phyloP scores from a whole-genome alignment of 2,329 filamentous ascomycete species.

The Colletotrichum limetticola region DNA sequence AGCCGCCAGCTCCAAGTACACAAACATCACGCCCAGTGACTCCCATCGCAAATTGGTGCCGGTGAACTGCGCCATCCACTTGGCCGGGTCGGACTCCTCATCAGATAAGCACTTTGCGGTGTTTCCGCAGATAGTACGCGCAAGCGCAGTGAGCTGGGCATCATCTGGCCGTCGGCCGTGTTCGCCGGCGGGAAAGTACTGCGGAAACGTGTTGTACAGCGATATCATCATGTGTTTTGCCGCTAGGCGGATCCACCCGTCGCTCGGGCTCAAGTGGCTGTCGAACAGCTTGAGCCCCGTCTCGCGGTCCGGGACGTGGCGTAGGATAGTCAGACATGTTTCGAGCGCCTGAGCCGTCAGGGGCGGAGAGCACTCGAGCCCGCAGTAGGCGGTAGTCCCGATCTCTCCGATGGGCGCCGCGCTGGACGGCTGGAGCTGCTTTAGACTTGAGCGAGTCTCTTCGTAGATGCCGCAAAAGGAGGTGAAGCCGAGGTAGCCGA shows the following conservation, averaged over 20 bases:
- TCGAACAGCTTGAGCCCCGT: conserved; percentile 39
- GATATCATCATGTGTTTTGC: conserved; percentile 43
- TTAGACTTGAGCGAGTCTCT: conserved; percentile 53
- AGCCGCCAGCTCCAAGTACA: conserved; percentile 35
- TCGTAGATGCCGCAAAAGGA: conserved; percentile 55
- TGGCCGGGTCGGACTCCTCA: conserved; percentile 44
- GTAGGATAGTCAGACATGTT: conserved; percentile 50
- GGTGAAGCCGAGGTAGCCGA: conserved; percentile 58
- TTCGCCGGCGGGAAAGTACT: conserved; percentile 37
- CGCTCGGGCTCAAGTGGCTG: conserved; percentile 37
- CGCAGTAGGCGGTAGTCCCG: conserved; percentile 9
- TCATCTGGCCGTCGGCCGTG: conserved; percentile 36
- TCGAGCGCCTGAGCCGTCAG: conserved; percentile 41
- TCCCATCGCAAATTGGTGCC: conserved; percentile 55
- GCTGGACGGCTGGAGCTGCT: conserved; percentile 41
- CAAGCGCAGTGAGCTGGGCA: conserved; percentile 48
- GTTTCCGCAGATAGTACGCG: conserved; percentile 49
- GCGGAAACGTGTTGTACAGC: conserved; percentile 44
- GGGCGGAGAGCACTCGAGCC: conserved; percentile 22
- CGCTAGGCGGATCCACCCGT: conserved; percentile 46
- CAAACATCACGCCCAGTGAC: conserved; percentile 51
- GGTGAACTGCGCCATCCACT: conserved; percentile 53
- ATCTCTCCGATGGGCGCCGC: conserved; percentile 21
- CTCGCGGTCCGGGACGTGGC: conserved; percentile 44
- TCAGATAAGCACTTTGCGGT: conserved; percentile 49